A percentile compares a stretch with the other conserved stretches of the same genome.
These are phyloP conservation scores for Fusarium sp. DNA, from an alignment of 2,329 filamentous ascomycete genomes.

Conservation along the genomic window DNA sequence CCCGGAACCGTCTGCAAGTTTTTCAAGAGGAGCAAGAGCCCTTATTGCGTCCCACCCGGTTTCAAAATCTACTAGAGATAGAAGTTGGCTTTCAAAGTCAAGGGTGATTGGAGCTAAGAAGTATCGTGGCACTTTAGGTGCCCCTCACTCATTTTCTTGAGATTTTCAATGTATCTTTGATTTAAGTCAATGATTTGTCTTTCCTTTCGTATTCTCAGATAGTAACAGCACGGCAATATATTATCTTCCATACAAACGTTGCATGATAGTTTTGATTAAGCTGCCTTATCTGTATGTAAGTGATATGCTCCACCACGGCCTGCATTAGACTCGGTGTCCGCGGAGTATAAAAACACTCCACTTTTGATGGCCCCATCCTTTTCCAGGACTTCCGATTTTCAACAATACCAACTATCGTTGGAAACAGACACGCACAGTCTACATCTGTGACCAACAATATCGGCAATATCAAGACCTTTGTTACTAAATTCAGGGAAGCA, in stretches of 20 bases:
- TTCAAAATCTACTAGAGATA: neutral
- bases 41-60: neutral
- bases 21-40: neutral
- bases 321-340: neutral
- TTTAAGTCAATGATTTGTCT: neutral
- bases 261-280: too few species aligned
- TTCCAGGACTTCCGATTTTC: neutral
- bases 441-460: neutral
- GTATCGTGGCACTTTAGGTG: accelerated
- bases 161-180: neutral
- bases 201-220: neutral
- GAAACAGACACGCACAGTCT: neutral
- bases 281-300: too few species aligned
- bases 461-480: neutral
- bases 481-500: neutral
- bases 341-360: neutral
- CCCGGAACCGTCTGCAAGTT: neutral
- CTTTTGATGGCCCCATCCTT: neutral
- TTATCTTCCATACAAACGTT: too few species aligned
- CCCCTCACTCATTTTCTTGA: neutral
- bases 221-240: neutral
- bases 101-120: neutral
- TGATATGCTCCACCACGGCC: too few species aligned
- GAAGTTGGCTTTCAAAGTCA: accelerated
- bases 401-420: neutral